These are phyloP conservation scores for Meira nashicola DNA, from an alignment of 1,284 basidiomycete species.

Conservation along the genomic window DNA sequence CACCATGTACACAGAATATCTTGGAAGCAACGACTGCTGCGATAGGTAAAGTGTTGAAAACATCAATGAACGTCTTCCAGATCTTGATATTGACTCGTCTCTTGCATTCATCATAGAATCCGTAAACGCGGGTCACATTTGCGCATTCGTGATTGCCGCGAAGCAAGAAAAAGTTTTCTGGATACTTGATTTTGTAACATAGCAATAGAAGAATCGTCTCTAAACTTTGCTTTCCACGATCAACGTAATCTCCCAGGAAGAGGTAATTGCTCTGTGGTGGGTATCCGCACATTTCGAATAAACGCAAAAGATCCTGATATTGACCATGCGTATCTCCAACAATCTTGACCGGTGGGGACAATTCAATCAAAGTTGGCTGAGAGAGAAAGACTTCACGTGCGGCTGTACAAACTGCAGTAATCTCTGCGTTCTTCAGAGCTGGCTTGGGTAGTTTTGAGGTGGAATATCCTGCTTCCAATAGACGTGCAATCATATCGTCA, in stretches of 20 bases:
- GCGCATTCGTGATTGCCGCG: conserved; percentile 94
- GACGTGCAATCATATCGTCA: conserved; percentile 95
- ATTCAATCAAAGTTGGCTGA: conserved; percentile 94
- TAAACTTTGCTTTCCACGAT: conserved; percentile 87
- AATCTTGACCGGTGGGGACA: conserved; percentile 97
- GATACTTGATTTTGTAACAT: conserved; percentile 97
- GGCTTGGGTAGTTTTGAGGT: conserved; percentile 91
- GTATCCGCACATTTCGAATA: conserved; percentile 92
- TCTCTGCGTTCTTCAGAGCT: conserved; percentile 93
- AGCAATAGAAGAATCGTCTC: conserved; percentile 83
- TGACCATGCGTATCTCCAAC: conserved; percentile 85
- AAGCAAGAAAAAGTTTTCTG: conserved; percentile 97
- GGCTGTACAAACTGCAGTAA: conserved; percentile 89
- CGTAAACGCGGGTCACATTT: conserved; percentile 90
- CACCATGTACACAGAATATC: conserved; percentile 99
- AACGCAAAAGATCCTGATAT: conserved; percentile 86
- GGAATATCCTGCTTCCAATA: conserved; percentile 94
- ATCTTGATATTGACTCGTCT: conserved; percentile 95
- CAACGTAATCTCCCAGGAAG: conserved; percentile 91
- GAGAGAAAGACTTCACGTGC: conserved; percentile 92
- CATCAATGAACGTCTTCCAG: conserved; percentile 99
- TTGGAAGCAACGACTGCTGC: conserved; percentile 98
- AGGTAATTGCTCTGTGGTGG: conserved; percentile 95
- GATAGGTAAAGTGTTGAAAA: conserved; percentile 98
- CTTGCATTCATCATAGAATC: conserved; percentile 96